Base-by-base conservation (phyloP, 148 eudicot species). In the Chenopodium album region DNA sequence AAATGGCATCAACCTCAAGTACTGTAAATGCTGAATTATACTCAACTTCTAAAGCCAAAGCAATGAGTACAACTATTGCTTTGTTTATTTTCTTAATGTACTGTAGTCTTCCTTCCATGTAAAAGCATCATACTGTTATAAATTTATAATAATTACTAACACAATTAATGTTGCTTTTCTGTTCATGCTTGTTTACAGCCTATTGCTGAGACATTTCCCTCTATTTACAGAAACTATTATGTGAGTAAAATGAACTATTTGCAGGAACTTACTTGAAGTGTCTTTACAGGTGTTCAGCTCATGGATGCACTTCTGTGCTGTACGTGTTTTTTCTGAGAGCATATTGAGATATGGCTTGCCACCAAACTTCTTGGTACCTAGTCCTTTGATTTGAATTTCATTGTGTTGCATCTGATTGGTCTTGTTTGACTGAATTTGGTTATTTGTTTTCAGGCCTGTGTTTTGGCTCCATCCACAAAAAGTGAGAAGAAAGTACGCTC, bases 401-500 rank as follows among this genome's bases (percentile, higher is more conserved):
- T 20, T 60, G 32, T 28, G 31, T 63, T 73, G 62, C 26, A 44
- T 62, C 32, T 28, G 41, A 67, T 11, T 67, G 28, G 44, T 83
- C 56, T 48, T 67, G 67, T 77, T 52, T 31, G n/a, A 73, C 72
- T 72, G 29, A 82, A 68, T 16, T 80, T 48, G 41, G 37, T 66
- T 63, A 52, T 31, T 59, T 60, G 69, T 76, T 88, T 87, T 76
- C 91, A 93, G 98, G 89, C 95, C 34, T 87, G 87, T 83, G 99
- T 93, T 71, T 76, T 93, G 82, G 85, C 99, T 77, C 98, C 98
- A 79, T 85, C 94, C 34, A 81, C 79, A 71, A 95, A 95, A 82
- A 87, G 98, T 82, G 98, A 93, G 90, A 95, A 95, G 94, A 95
- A 93, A 90, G 97, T 94, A 47, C 94, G 99, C 60, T 84, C 97